Evolutionary conservation across 1,139 yeast species (phyloP), one percentile per base, ranked within the genome.

Genomic region (Suhomyces choctaworum): DNA sequence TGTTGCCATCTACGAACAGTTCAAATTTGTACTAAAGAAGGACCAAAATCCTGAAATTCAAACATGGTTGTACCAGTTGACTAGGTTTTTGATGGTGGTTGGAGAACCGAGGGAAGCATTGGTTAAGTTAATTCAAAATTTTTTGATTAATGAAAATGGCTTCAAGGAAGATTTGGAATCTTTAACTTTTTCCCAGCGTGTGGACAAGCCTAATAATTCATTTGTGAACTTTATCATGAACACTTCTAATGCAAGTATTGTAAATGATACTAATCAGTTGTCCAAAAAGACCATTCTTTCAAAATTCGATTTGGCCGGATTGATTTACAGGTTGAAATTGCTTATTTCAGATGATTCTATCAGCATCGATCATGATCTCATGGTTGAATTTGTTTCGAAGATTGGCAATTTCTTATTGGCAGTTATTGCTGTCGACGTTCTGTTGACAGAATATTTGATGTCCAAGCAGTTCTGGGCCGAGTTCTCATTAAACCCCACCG

Each of bases 1-100:
- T 2, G 73, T 84, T 27, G 78, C 84, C 0, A 52, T 88, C 4
- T 58, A 79, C 32, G 97, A 90, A 46, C 97, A 90, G 56, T 76
- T 82, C 60, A 68, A 73, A 37, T 85, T 72, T 52, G 73, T 78
- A 10, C 38, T 54, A 16, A 40, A 40, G 24, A 27, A 25, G 12
- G 27, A 30, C 3, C 31, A 35, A 5, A 34, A 29, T 13, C 24
- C 16, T 10, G 32, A 27, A 4, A 15, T 32, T 5, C 47, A 63
- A 3, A 50, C 56, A 23, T 86, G 95, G 94, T 42, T 87, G 2
- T 52, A 64, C 13, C 42, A 66, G 2, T 68, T 78, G 26, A 44
- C 70, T 16, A 64, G 69, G 44, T 68, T 68, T 35, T 56, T 78
- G 45, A 50, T 60, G 3, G 54, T 80, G 3, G 48, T 74, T 11